Base-by-base conservation (phyloP, 2,329 filamentous ascomycete species). In the Fusarium nurragi region DNA sequence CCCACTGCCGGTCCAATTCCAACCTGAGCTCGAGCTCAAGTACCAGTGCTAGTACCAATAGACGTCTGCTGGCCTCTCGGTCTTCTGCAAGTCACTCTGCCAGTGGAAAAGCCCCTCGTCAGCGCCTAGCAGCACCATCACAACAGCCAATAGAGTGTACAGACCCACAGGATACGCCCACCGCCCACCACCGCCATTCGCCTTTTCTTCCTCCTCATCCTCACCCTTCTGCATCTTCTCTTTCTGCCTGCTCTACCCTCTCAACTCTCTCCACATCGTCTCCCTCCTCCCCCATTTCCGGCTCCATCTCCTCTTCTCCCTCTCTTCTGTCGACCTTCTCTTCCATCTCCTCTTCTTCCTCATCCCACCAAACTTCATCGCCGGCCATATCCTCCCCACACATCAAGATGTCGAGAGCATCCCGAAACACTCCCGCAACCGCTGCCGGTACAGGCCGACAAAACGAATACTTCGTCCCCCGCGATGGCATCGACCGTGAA, bases 401-500 rank as follows among this genome's bases (percentile, higher is more conserved):
- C 56, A 55, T 64, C 58, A 76, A 75, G 75, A 80, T 74, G 74
- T 76, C 78, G 68, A 79, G 79, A 75, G 71, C 75, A 70, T 73
- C 75, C 69, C 73, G 75, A 78, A 71, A 77, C 75, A 70, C 76
- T 70, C 73, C 75, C 60, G 64, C 75, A 69, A 65, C 73, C 32
- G 64, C 66, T 55, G 71, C 78, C 61, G 73, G 79, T 49, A 75
- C 80, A 54, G 77, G 79, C 56, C 84, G 86, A 60, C 86, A 90
- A 76, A 92, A 92, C 78, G 90, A 93, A 79, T 93, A 93, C 76
- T 93, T 93, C 77, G 88, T 93, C 53, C 89, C 90, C 41, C 87
- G 89, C 73, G 89, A 93, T 77, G 90, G 91, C 75, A 94, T 94
- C 77, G 90, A 91, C 76, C 88, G 90, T 71, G 90, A 94, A 78